These are phyloP conservation scores for Recurvomyces mirabilis DNA, from an alignment of 495 filamentous ascomycete genomes.

Conservation along the genomic window DNA sequence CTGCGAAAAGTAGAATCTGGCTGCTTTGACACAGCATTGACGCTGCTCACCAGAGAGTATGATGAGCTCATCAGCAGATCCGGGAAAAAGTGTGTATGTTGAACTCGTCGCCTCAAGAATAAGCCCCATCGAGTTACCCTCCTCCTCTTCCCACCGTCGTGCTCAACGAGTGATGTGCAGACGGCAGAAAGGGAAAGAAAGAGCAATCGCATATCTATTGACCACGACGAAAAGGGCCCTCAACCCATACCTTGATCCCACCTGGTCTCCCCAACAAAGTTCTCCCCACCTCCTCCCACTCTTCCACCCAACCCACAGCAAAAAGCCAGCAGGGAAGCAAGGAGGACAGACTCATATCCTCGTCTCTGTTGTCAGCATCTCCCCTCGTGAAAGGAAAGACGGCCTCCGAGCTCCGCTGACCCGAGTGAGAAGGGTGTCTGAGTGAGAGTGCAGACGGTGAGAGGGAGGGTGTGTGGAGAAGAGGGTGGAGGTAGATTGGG, in stretches of 20 bases:
- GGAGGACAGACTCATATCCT: conserved; percentile 79
- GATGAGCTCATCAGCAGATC: conserved; percentile 41
- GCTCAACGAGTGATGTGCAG: neutral
- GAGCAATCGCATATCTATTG: conserved; percentile 99
- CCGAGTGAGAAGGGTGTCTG: conserved; percentile 16
- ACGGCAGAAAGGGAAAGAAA: neutral
- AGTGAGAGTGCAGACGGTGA: conserved; percentile 34
- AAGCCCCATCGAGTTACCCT: conserved; percentile 99
- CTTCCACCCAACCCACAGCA: conserved; percentile 24
- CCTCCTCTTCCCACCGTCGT: conserved; percentile 1
- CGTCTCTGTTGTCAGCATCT: too few species aligned
- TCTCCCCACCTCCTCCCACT: conserved; percentile 33
- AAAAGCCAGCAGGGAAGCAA: conserved; percentile 28
- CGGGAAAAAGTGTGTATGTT: conserved; percentile 31
- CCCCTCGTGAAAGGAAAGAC: too few species aligned
- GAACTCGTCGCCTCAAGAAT: conserved; percentile 99
- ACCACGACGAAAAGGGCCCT: conserved; percentile 64
- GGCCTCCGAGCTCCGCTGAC: conserved; percentile 35
- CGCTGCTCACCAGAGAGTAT: conserved; percentile 3
- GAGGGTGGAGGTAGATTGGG: conserved; percentile 36
- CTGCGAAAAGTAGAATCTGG: conserved; percentile 42
- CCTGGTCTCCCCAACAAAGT: conserved; percentile 28
- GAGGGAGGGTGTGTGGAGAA: conserved; percentile 29
- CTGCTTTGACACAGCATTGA: conserved; percentile 55
- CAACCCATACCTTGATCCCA: conserved; percentile 29